A percentile compares a stretch with the other conserved stretches of the same genome.
These are phyloP conservation scores for Delitschia confertaspora DNA, from an alignment of 495 filamentous ascomycete genomes.

Conservation along the genomic window DNA sequence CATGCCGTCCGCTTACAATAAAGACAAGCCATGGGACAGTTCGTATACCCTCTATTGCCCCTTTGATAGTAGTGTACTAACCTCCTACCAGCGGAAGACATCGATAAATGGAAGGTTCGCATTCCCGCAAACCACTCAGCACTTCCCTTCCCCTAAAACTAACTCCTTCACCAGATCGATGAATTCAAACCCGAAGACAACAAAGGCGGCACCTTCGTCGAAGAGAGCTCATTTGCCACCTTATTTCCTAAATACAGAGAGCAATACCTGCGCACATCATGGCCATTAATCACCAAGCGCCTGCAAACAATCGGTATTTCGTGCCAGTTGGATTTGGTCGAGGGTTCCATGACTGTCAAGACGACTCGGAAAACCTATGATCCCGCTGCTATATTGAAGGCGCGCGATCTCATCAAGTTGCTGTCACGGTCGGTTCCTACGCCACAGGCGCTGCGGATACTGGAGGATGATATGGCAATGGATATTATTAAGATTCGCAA, in stretches of 20 bases:
- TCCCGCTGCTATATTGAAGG: conserved; percentile 88
- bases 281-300: conserved; percentile 71
- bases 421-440: conserved; percentile 87
- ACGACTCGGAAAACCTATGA: conserved; percentile 94
- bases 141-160: background rate
- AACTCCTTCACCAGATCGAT: conserved; percentile 49
- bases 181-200: conserved; percentile 82
- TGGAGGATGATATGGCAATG: conserved; percentile 80
- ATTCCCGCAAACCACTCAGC: background rate
- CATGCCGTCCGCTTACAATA: conserved; percentile 93
- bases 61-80: no score
- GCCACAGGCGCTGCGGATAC: conserved; percentile 84
- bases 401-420: conserved; percentile 87
- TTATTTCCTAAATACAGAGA: conserved; percentile 98
- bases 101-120: conserved; percentile 98
- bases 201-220: conserved; percentile 71
- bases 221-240: conserved; percentile 85
- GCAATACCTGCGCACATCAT: conserved; percentile 82
- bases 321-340: conserved; percentile 86
- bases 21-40: conserved; percentile 97
- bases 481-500: conserved; percentile 93
- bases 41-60: no score
- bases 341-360: conserved; percentile 92
- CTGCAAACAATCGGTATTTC: conserved; percentile 76
- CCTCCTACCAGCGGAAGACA: no score